Conservation (phyloP, 2,329 filamentous ascomycete genomes). For the Chaetoscypha palmicola region DNA sequence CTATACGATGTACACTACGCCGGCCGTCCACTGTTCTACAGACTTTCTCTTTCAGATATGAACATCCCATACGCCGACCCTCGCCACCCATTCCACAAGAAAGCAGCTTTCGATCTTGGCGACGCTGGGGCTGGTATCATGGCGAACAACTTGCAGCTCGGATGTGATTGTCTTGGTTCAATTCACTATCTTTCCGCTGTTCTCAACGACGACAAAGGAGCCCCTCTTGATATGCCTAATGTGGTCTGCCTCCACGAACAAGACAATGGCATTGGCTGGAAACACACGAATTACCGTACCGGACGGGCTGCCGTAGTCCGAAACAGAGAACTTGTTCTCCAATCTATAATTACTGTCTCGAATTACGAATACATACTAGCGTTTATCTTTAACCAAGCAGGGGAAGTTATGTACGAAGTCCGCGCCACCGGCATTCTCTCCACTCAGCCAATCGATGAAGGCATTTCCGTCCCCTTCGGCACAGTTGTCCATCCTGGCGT, state of each 20-base stretch:
- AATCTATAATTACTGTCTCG: constrained; percentile 63
- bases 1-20: constrained; percentile 61
- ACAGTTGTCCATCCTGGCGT: constrained; percentile 64
- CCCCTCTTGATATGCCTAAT: constrained; percentile 53
- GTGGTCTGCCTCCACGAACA: constrained; percentile 65
- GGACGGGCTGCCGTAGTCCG: constrained; percentile 55
- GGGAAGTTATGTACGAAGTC: constrained; percentile 59
- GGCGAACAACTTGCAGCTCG: constrained; percentile 62
- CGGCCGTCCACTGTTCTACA: constrained; percentile 58
- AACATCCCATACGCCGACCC: constrained; percentile 55
- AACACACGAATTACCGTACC: constrained; percentile 64
- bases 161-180: constrained; percentile 63
- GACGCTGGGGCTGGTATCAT: constrained; percentile 60
- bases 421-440: constrained; percentile 62
- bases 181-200: constrained; percentile 60
- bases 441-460: constrained; percentile 60
- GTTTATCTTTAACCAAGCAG: constrained; percentile 66
- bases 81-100: constrained; percentile 60
- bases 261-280: constrained; percentile 60
- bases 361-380: constrained; percentile 71
- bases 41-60: constrained; percentile 60
- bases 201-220: constrained; percentile 52
- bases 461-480: constrained; percentile 56
- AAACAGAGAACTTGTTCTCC: constrained; percentile 58
- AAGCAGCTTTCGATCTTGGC: constrained; percentile 63